Evolutionary conservation across 345 rosid genomes (phyloP).

Genomic region (Salix dunnii): DNA sequence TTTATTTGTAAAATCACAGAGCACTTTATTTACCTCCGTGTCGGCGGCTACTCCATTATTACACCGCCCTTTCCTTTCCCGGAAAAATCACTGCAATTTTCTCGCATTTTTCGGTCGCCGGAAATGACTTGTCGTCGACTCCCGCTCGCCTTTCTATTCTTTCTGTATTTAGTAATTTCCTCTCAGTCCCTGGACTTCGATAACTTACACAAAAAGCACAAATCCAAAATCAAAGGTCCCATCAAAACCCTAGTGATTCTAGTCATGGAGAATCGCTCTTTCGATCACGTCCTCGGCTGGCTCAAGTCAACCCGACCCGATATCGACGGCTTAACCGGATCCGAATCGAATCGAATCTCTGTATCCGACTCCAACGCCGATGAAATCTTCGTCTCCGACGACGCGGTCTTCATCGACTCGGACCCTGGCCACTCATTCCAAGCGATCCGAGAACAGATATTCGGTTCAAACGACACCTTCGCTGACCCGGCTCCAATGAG

Average conservation of each 20-base stretch:
- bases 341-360: constrained; percentile 59
- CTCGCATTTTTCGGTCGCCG: constrained; percentile 11
- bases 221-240: constrained; percentile 64
- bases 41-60: background rate
- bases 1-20: background rate
- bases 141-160: constrained; percentile 21
- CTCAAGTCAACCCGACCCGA: constrained; percentile 85
- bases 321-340: constrained; percentile 74
- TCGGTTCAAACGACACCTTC: constrained; percentile 61
- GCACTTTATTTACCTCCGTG: background rate
- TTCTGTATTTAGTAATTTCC: constrained; percentile 52
- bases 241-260: constrained; percentile 85
- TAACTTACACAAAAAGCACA: constrained; percentile 27
- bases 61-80: background rate
- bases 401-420: constrained; percentile 76
- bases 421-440: constrained; percentile 99
- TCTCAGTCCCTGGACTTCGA: constrained; percentile 47
- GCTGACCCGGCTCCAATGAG: constrained; percentile 67
- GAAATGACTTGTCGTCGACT: constrained; percentile 44
- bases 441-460: constrained; percentile 92
- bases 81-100: background rate
- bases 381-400: constrained; percentile 58
- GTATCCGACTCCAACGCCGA: constrained; percentile 57
- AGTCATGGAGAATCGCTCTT: constrained; percentile 98
- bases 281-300: constrained; percentile 95